A percentile compares a stretch with the other conserved stretches of the same genome.
These are phyloP conservation scores for Thielaviopsis populi DNA, from an alignment of 2,329 filamentous ascomycete genomes.

Conservation along the genomic window DNA sequence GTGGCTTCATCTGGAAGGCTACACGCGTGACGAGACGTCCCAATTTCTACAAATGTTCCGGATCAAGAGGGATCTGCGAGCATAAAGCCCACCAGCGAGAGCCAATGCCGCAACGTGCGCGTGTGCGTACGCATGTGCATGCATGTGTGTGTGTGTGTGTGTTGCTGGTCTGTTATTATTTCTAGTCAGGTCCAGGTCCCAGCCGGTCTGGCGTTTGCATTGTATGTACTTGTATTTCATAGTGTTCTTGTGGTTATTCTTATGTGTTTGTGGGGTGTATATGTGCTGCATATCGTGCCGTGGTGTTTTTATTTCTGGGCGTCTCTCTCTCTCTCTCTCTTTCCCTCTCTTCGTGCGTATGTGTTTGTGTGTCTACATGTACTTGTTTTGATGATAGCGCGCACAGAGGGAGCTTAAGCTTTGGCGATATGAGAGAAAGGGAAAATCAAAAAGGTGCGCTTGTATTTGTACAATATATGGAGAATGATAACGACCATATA, in stretches of 20 bases:
- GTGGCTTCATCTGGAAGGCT: slow-evolving; percentile 51
- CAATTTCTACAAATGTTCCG: slow-evolving; percentile 36
- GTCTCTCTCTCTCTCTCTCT: no score
- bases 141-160: no score
- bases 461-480: slow-evolving; percentile 24
- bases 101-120: no score
- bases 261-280: not conserved
- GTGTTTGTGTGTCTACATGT: no score
- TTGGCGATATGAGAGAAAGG: slow-evolving; percentile 10
- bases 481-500: slow-evolving; percentile 8
- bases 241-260: not conserved
- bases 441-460: slow-evolving; percentile 16
- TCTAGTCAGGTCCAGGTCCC: not conserved
- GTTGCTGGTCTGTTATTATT: not conserved
- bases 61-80: slow-evolving; percentile 33
- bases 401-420: no score
- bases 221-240: slow-evolving; percentile 8
- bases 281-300: not conserved
- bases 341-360: no score
- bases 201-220: slow-evolving; percentile 1
- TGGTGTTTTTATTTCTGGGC: not conserved
- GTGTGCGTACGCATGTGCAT: no score
- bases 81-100: slow-evolving; percentile 22
- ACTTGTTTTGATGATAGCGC: not conserved
- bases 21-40: slow-evolving; percentile 32